Evolutionary conservation across 2,329 filamentous ascomycete species (phyloP), one percentile per base, ranked within the genome.

Genomic region (Colletotrichum liaoningense): DNA sequence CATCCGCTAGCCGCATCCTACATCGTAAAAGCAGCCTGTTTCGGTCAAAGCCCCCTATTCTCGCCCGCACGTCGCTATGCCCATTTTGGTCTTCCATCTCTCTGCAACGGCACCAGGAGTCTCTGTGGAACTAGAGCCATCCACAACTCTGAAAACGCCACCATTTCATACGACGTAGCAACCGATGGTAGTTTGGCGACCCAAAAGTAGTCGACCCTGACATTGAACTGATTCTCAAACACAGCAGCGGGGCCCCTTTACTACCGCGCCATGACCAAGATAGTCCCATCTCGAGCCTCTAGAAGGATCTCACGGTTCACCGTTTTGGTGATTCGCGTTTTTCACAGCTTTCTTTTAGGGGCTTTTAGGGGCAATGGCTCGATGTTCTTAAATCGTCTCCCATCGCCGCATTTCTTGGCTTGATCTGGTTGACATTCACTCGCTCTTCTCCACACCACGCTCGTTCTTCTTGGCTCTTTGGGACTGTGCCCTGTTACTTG

Each of bases 251-350:
- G 12, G 26, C 30, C 30, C 62, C 52, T 54, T 42, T 35, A 26
- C 38, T 52, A 26, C 28, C 33, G 49, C 69, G 63, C 65, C 57
- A 42, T 63, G 65, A 69, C 58, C 42, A 63, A 72, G 24, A 19
- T 49, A 49, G 52, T 59, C 24, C 26, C 24, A 56, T 28, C 49
- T 55, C 19, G 24, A 49, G 49, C 49, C 38, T 55, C 42, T 60
- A 22, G 19, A 33, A 57, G 14, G 26, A 54, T 52, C 22, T 63
- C 55, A 12, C 19, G 55, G 52, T 64, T 72, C 52, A 63, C 52
- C 57, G 55, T 52, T 59, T 30, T 58, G 64, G 57, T 54, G 69
- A 69, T 72, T 57, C 19, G 38, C 63, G 60, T 67, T 58, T 63
- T 7, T 24, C 16, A 9, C 42, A 49, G 19, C 42, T 49, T 22